phyloP scores from a whole-genome alignment of 306 rosid species.

The Spatholobus suberectus region DNA sequence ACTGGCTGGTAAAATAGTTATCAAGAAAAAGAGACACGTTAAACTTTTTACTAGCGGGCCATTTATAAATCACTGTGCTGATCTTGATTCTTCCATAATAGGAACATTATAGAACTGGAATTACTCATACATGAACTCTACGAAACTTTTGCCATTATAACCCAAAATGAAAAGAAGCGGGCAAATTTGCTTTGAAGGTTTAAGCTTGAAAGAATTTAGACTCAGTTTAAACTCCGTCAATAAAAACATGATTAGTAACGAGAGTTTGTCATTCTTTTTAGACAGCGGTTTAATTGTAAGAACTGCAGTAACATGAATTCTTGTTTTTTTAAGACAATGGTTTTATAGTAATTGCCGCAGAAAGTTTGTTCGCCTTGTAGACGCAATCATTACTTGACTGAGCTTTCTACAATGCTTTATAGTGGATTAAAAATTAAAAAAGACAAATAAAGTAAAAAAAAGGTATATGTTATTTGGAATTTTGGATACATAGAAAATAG shows the following conservation, averaged over 20 bases:
- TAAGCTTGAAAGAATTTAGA: neutral
- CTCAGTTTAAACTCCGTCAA: neutral
- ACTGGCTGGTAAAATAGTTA: neutral
- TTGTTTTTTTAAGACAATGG: constrained; percentile 6
- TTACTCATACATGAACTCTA: neutral
- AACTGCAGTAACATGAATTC: neutral
- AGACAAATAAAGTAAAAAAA: neutral
- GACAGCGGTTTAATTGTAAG: neutral
- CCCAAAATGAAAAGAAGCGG: constrained; percentile 37
- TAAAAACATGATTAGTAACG: neutral
- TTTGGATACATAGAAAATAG: neutral
- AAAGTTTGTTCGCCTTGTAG: neutral
- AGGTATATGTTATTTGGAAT: neutral
- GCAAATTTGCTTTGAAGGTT: constrained; percentile 36
- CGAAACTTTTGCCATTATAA: neutral
- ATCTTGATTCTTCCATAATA: constrained; percentile 1
- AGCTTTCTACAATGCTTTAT: neutral
- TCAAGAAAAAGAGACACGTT: neutral
- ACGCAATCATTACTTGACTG: constrained; percentile 15
- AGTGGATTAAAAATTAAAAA: neutral
- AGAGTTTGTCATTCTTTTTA: neutral
- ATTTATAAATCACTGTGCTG: neutral
- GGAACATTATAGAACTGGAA: neutral
- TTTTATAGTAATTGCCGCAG: neutral
- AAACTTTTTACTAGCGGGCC: neutral